Percentiles rank a stretch among this genome's conserved stretches.
These are phyloP conservation scores for Claviceps africana DNA, from an alignment of 2,329 filamentous ascomycete genomes.

Conservation along the genomic window DNA sequence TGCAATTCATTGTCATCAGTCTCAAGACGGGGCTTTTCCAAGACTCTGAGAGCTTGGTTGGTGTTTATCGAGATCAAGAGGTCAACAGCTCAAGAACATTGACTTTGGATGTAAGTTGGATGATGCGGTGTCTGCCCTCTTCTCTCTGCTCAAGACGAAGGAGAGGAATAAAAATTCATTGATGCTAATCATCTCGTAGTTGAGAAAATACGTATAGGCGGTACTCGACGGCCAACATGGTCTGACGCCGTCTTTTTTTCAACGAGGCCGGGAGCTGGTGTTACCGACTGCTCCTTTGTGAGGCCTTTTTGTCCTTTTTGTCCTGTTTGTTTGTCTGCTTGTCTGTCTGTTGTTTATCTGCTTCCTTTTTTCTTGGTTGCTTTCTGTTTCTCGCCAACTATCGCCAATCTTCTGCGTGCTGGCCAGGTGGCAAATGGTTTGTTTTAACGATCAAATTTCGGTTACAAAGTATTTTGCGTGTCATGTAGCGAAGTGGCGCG, in stretches of 20 bases:
- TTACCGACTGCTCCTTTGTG: no score
- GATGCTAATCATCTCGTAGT: slow-evolving; percentile 11
- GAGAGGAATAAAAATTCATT: no score
- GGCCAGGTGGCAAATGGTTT: background rate
- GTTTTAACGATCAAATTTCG: background rate
- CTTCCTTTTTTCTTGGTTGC: background rate
- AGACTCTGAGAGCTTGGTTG: slow-evolving; percentile 87
- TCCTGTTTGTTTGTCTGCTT: background rate
- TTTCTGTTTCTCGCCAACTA: background rate
- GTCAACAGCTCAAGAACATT: slow-evolving; percentile 84
- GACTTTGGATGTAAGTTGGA: slow-evolving; percentile 76
- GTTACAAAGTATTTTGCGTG: background rate
- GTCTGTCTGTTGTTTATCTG: background rate
- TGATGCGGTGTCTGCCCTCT: no score
- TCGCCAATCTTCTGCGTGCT: background rate
- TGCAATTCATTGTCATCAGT: slow-evolving; percentile 98
- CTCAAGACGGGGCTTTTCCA: slow-evolving; percentile 94
- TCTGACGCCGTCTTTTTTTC: background rate
- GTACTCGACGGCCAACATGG: background rate
- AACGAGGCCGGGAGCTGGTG: background rate
- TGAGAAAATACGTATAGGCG: slow-evolving; percentile 21
- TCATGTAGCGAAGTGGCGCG: background rate
- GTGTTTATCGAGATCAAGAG: slow-evolving; percentile 87
- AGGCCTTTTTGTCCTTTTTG: no score
- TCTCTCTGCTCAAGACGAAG: no score